phyloP scores from a whole-genome alignment of 495 filamentous ascomycete genomes.

The Penicillium atrosanguineum region DNA sequence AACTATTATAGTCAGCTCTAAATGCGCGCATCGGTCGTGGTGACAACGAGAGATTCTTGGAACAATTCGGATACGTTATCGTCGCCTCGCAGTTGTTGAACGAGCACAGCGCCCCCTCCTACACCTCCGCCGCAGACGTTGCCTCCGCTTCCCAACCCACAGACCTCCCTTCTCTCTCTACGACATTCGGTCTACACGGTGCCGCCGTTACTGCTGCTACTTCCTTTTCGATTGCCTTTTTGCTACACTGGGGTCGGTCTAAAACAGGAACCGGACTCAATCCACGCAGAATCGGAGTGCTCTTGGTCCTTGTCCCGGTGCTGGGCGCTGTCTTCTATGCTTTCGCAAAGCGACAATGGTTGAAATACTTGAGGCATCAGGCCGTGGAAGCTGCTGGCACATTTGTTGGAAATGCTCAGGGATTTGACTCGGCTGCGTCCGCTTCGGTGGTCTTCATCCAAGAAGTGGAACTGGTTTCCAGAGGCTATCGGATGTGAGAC shows the following conservation, averaged over 20 bases:
- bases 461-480: constrained; percentile 92
- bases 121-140: constrained; percentile 43
- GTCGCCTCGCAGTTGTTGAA: constrained; percentile 89
- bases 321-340: constrained; percentile 61
- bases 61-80: constrained; percentile 94
- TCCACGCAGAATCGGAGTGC: constrained; percentile 52
- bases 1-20: constrained; percentile 36
- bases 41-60: constrained; percentile 85
- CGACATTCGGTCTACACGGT: constrained; percentile 48
- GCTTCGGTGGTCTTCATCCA: constrained; percentile 85
- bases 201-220: constrained; percentile 49
- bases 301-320: constrained; percentile 55
- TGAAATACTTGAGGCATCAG: constrained; percentile 77
- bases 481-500: constrained; percentile 85
- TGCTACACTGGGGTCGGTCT: constrained; percentile 63
- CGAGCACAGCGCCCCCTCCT: constrained; percentile 55
- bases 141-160: constrained; percentile 31
- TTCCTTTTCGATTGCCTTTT: constrained; percentile 70
- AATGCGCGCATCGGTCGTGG: constrained; percentile 76
- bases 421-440: constrained; percentile 76
- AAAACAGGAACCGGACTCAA: constrained; percentile 34
- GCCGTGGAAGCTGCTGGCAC: constrained; percentile 68
- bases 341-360: constrained; percentile 77
- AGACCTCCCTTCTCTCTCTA: constrained; percentile 40
- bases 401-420: constrained; percentile 74